Evolutionary conservation across 2,329 filamentous ascomycete species (phyloP), one percentile per base, ranked within the genome.

Genomic region (Fusarium succisae): DNA sequence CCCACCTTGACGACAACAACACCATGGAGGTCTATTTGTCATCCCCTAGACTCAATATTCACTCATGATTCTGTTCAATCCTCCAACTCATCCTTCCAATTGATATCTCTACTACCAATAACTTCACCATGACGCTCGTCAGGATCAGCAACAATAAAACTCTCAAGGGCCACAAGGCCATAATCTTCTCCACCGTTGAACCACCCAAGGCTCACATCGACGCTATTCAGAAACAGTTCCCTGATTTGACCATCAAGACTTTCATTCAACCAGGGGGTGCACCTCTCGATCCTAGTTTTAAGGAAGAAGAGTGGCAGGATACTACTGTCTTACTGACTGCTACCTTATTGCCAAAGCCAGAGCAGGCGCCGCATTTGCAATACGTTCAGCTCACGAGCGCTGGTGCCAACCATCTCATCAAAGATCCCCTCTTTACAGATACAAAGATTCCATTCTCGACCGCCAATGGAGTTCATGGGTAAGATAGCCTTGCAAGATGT

Each of bases 401-500:
- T 3, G 89, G 89, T 12, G 86, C 86, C 5, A 88, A 90, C 61
- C 83, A 85, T 60, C 77, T 90, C 17, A 56, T 86, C 14, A 77
- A 85, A 5, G 78, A 84, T 18, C 85, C 85, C 4, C 64, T 90
- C 1, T 90, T 87, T 66, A 83, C 79, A 28, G 86, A 88, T 28
- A 88, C 85, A 1, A 81, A 88, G 55, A 80, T 89, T 13, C 77
- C 81, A 0, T 88, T 91, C 69, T 87, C 85, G 50, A 88, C 88
- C 1, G 87, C 87, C 1, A 90, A 88, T 66, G 89, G 89, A 0
- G 86, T 90, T n/a, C 87, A 89, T 45, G 87, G 87, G 87, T 88
- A 69, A 78, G 84, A 43, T 22, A 2, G 12, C 6, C 15, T 38
- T 15, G 3, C 2, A 3, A 18, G 3, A 6, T 12, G 15, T n/a